Base-by-base conservation (phyloP, 345 rosid species). In the Eucalyptus viminalis region DNA sequence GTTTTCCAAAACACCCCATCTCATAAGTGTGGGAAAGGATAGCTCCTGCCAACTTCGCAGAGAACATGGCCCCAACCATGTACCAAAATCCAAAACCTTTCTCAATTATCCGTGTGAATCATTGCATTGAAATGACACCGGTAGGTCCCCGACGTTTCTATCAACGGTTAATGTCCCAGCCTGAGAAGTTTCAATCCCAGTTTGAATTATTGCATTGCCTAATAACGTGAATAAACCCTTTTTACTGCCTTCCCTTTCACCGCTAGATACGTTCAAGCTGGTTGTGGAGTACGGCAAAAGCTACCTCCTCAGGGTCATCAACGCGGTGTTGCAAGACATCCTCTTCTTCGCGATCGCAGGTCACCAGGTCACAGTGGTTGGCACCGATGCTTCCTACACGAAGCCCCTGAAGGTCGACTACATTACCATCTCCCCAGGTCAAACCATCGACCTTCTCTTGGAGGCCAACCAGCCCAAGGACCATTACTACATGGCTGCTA, bases 401-500 rank as follows among this genome's bases (percentile, higher is more conserved):
- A 95, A 93, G 62, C 95, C 95, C 43, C 44, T 92, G 15, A 87
- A 89, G 16, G 80, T 85, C 5, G 65, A 87, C 83, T 94, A 92
- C 90, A 24, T 95, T 14, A 43, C 90, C 76, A 94, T 96, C 49
- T 83, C 96, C 6, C 96, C 97, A 3, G 96, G 96, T 13, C 95
- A 96, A 92, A 91, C 96, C 80, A 91, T 92, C 54, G 97, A 96
- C 88, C 88, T 88, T 31, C 88, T 96, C 76, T 49, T 96, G 21
- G 65, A 91, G 62, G 95, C 97, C 31, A 88, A 95, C 91, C 91
- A 92, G 76, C 87, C 92, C 37, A 49, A 56, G 1, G 65, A 88
- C 58, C 89, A 83, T 83, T 95, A 96, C 56, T 92, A 93, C 95
- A 95, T 95, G 94, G 95, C 95, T 10, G 92, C 96, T 14, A 91